Base-by-base conservation (phyloP, 2,329 filamentous ascomycete species). In the Plenodomus tracheiphilus region DNA sequence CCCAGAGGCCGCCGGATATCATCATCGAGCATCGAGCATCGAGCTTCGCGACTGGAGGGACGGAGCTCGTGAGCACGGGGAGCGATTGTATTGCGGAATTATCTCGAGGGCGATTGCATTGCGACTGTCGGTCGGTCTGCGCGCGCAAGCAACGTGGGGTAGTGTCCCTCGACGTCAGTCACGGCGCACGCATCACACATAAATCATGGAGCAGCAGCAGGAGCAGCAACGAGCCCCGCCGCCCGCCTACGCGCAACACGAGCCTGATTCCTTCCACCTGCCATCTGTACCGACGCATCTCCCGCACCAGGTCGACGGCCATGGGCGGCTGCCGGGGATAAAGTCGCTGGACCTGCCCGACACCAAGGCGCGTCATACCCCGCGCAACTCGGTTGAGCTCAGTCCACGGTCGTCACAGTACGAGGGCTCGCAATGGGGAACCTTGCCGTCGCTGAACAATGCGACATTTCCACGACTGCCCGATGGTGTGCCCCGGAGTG, bases 231-330 rank as follows among this genome's bases (percentile, higher is more conserved):
- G 63, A 56, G 71, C 72, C 49, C 74, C 74, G 25, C 75, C 75
- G 55, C 75, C 75, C 34, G 70, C 74, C 21, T 77, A 77, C 53
- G 58, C 69, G 13, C 69, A 74, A 50, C 73, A 75, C 60, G 70
- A 75, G 46, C 70, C 72, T 34, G 68, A 71, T 42, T 65, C 66
- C 13, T 68, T 77, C 41, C 63, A 71, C 32, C 65, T 76, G 37
- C 74, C 74, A n/a, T 72, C 71, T 1, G 73, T 75, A 4, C 74
- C 74, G 7, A 73, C 67, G 9, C 70, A 74, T 47, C 6, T 15
- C 9, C 28, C 71, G 19, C 56, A 54, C 11, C 41, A 51, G 22
- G 32, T 58, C 38, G 49, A 47, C 41, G 34, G 52, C 37, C 56
- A 58, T 49, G 61, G 54, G 20, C 62, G 75, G 39, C 67, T 79